phyloP scores from a whole-genome alignment of 306 rosid species.

The Citrullus mucosospermus region DNA sequence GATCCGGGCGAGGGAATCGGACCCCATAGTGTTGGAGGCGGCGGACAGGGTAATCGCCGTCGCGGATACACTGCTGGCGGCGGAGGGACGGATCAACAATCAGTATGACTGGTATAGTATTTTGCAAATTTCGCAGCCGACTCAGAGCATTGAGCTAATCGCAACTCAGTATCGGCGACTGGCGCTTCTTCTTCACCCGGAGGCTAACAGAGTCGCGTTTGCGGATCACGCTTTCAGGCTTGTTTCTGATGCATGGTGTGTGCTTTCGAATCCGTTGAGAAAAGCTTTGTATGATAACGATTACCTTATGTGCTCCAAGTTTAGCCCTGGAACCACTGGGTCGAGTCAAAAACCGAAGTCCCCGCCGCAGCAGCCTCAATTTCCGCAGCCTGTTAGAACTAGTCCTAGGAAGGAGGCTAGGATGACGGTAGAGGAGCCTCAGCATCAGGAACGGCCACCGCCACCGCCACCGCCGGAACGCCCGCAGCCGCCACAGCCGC shows the following conservation, averaged over 20 bases:
- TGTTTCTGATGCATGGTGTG: conserved; percentile 68
- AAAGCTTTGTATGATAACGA: conserved; percentile 54
- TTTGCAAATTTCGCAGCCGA: conserved; percentile 46
- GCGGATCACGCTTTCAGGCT: conserved; percentile 59
- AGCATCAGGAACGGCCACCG: background rate
- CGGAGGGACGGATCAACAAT: conserved; percentile 45
- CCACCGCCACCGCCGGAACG: background rate
- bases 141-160: conserved; percentile 53
- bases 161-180: conserved; percentile 71
- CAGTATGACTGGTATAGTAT: conserved; percentile 53
- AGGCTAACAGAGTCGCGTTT: conserved; percentile 37
- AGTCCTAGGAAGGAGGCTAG: conserved; percentile 1
- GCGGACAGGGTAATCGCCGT: conserved; percentile 55
- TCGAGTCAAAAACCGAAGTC: conserved; percentile 8
- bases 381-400: background rate
- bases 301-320: conserved; percentile 23
- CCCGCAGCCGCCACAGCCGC: background rate
- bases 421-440: conserved; percentile 1
- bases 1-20: conserved; percentile 73
- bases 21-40: conserved; percentile 50
- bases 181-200: conserved; percentile 54
- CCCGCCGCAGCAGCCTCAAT: conserved; percentile 4
- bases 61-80: conserved; percentile 64
- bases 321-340: conserved; percentile 17
- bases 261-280: conserved; percentile 47